A percentile compares a stretch with the other conserved stretches of the same genome.
These are phyloP conservation scores for Botryosphaeria dothidea DNA, from an alignment of 2,329 filamentous ascomycete genomes.

Conservation along the genomic window DNA sequence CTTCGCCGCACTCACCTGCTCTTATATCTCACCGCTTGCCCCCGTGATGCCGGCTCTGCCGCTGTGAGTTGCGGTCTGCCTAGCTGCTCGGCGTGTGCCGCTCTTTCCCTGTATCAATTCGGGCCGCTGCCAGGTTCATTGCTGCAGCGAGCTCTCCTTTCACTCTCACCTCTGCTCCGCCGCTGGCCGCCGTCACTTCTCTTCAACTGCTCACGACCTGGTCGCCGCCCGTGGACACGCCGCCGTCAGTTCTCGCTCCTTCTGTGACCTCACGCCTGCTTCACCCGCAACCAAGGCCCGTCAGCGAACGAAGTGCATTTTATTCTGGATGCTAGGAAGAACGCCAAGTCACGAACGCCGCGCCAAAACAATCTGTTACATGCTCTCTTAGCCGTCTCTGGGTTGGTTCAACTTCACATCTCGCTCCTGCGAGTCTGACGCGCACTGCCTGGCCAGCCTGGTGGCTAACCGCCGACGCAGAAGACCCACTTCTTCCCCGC, in stretches of 20 bases:
- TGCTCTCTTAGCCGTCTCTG: neutral
- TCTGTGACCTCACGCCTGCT: neutral
- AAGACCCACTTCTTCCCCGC: conserved; percentile 17
- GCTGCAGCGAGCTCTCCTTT: neutral
- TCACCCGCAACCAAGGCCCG: neutral
- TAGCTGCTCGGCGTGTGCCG: neutral
- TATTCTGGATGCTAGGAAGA: conserved; percentile 9
- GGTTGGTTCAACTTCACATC: conserved; percentile 3
- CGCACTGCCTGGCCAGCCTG: neutral
- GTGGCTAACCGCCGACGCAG: conserved; percentile 13
- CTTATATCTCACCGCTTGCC: neutral
- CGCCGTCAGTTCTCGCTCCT: neutral
- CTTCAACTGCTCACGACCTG: neutral
- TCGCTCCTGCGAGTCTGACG: neutral
- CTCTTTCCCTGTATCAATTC: neutral
- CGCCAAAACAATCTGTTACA: conserved; percentile 12
- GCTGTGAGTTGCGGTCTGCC: neutral
- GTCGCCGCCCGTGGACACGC: neutral
- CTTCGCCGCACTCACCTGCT: neutral
- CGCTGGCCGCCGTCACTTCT: neutral
- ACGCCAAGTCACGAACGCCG: conserved; percentile 2
- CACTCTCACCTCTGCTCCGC: neutral
- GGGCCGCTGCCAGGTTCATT: neutral
- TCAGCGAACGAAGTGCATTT: neutral
- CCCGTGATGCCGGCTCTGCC: neutral